These are phyloP conservation scores for Botrytis medusae DNA, from an alignment of 2,329 filamentous ascomycete species.

Conservation along the genomic window DNA sequence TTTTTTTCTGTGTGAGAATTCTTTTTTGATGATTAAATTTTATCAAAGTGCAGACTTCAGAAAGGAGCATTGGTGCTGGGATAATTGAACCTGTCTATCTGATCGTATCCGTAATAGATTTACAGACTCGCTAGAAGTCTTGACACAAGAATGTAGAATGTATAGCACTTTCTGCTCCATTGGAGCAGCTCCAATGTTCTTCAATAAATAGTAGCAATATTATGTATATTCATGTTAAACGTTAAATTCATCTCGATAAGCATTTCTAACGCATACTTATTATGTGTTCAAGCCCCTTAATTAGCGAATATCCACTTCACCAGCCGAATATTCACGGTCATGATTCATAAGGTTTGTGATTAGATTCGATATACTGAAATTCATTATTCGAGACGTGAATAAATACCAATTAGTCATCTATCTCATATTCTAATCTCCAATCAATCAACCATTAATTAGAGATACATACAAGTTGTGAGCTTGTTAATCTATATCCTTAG, in stretches of 20 bases:
- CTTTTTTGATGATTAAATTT: not conserved
- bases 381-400: too few relatives aligned
- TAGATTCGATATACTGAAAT: not conserved
- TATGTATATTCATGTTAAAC: not conserved
- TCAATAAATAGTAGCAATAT: not conserved
- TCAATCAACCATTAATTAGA: too few relatives aligned
- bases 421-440: too few relatives aligned
- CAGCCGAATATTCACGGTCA: not conserved
- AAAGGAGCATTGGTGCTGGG: not conserved
- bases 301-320: not conserved
- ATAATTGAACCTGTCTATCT: not conserved
- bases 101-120: not conserved
- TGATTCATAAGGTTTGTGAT: not conserved
- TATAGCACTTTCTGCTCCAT: not conserved
- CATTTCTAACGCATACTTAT: too few relatives aligned
- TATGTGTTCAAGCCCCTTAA: too few relatives aligned
- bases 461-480: too few relatives aligned
- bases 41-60: not conserved
- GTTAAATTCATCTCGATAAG: not conserved
- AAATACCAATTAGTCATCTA: too few relatives aligned
- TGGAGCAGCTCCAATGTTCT: not conserved
- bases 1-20: not conserved
- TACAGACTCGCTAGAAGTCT: not conserved
- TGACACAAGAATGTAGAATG: not conserved
- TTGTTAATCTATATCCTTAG: not conserved